Conservation (phyloP, 805 yeast species). For the Yarrowia sp. region DNA sequence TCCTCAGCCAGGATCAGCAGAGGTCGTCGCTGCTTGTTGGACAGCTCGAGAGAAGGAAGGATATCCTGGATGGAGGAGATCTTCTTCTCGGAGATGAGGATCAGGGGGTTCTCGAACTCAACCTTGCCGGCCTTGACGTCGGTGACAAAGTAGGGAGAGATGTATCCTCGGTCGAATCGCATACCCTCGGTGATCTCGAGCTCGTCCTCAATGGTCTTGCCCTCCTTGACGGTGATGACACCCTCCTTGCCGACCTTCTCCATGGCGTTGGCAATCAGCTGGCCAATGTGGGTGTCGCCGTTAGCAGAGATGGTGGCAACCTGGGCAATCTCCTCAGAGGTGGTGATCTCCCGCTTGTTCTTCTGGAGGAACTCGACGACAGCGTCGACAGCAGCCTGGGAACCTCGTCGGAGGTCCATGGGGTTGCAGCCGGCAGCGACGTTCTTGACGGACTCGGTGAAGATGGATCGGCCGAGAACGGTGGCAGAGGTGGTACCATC, state of each 20-base stretch:
- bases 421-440: slow-evolving; percentile 99
- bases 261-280: slow-evolving; percentile 89
- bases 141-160: slow-evolving; percentile 94
- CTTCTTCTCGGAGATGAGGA: slow-evolving; percentile 89
- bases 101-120: slow-evolving; percentile 89
- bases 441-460: slow-evolving; percentile 90
- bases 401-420: slow-evolving; percentile 95
- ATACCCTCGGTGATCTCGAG: slow-evolving; percentile 97
- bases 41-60: slow-evolving; percentile 86
- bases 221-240: slow-evolving; percentile 96
- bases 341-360: slow-evolving; percentile 89
- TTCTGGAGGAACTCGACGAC: slow-evolving; percentile 78
- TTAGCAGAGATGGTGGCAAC: slow-evolving; percentile 98
- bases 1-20: slow-evolving; percentile 91
- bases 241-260: slow-evolving; percentile 99
- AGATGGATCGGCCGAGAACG: slow-evolving; percentile 90
- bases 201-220: slow-evolving; percentile 94
- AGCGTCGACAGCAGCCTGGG: slow-evolving; percentile 94
- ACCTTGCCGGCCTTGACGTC: slow-evolving; percentile 89
- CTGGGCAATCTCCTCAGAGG: slow-evolving; percentile 93
- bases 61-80: slow-evolving; percentile 85
- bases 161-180: slow-evolving; percentile 96
- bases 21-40: slow-evolving; percentile 92
- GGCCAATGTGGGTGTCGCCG: slow-evolving; percentile 91
- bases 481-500: slow-evolving; percentile 99